Percentiles rank a stretch among this genome's conserved stretches.
Conservation (phyloP, 2,329 filamentous ascomycete species). For the Colletotrichum cuscutae region DNA sequence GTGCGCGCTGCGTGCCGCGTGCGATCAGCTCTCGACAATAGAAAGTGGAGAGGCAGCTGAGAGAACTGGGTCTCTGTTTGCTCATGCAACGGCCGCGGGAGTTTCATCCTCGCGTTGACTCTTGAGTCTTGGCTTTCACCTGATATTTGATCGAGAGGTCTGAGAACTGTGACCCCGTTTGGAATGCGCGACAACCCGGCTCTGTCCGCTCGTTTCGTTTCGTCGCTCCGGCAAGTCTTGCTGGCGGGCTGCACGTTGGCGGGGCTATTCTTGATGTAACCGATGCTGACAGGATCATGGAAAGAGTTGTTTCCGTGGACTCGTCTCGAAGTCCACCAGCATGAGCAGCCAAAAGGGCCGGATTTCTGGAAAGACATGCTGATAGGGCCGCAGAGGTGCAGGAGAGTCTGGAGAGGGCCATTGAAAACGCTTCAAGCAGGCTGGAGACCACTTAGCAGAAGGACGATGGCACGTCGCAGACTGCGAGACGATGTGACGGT, state of each 20-base stretch:
- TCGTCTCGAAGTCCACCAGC: background rate
- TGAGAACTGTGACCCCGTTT: constrained; percentile 15
- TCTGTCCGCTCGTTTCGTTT: constrained; percentile 33
- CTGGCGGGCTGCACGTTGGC: constrained; percentile 13
- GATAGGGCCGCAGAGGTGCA: background rate
- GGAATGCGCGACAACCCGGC: constrained; percentile 23
- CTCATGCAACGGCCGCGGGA: constrained; percentile 22
- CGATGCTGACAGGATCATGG: constrained; percentile 6
- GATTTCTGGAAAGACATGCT: background rate
- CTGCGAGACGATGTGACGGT: constrained; percentile 22
- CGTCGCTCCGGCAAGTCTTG: constrained; percentile 16
- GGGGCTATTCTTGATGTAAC: background rate
- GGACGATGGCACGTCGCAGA: constrained; percentile 16
- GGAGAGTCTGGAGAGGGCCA: background rate
- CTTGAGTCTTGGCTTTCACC: constrained; percentile 27
- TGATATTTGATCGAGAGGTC: constrained; percentile 28
- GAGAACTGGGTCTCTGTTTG: constrained; percentile 3
- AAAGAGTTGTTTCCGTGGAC: background rate
- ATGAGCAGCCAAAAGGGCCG: background rate
- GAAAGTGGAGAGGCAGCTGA: constrained; percentile 14
- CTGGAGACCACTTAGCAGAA: constrained; percentile 3
- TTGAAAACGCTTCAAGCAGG: constrained; percentile 1
- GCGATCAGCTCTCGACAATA: constrained; percentile 1
- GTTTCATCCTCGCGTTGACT: constrained; percentile 21
- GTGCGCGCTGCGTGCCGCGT: constrained; percentile 4